Percentiles rank a stretch among this genome's conserved stretches.
Evolutionary conservation across 805 yeast genomes (phyloP).

Genomic region (Wickerhamiella brachini): DNA sequence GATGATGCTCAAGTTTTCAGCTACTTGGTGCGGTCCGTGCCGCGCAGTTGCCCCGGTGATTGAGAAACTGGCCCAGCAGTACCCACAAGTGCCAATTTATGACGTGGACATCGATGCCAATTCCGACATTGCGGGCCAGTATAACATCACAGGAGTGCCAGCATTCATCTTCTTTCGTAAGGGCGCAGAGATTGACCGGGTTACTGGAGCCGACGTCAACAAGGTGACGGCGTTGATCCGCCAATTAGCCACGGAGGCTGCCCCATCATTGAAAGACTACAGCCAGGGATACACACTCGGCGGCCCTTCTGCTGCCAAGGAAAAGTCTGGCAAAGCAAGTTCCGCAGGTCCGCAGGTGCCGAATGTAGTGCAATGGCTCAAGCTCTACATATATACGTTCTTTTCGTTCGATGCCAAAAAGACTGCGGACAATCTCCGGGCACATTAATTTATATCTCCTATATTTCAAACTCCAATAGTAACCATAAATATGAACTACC

Average conservation of each 20-base stretch:
- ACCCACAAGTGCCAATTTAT: constrained; percentile 45
- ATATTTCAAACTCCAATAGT: too few species aligned
- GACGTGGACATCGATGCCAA: constrained; percentile 85
- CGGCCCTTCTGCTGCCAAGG: neutral
- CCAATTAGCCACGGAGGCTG: constrained; percentile 1
- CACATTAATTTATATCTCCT: neutral
- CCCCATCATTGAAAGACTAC: constrained; percentile 2
- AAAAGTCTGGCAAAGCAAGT: neutral
- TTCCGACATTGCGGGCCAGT: constrained; percentile 51
- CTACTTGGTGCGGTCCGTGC: constrained; percentile 97
- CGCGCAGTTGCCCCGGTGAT: constrained; percentile 89
- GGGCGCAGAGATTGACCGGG: constrained; percentile 51
- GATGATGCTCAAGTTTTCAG: constrained; percentile 74
- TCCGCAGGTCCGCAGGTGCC: neutral
- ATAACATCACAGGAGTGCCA: constrained; percentile 50
- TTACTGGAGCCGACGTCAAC: constrained; percentile 20
- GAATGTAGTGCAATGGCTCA: constrained; percentile 3
- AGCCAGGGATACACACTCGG: constrained; percentile 13
- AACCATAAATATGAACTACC: too few species aligned
- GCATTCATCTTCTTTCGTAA: constrained; percentile 60
- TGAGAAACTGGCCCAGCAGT: constrained; percentile 58
- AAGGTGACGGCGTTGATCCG: constrained; percentile 7
- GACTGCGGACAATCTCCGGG: neutral
- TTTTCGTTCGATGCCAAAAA: constrained; percentile 15
- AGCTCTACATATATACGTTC: constrained; percentile 13